Evolutionary conservation across 345 rosid genomes (phyloP).

Genomic region (Murraya koenigii): DNA sequence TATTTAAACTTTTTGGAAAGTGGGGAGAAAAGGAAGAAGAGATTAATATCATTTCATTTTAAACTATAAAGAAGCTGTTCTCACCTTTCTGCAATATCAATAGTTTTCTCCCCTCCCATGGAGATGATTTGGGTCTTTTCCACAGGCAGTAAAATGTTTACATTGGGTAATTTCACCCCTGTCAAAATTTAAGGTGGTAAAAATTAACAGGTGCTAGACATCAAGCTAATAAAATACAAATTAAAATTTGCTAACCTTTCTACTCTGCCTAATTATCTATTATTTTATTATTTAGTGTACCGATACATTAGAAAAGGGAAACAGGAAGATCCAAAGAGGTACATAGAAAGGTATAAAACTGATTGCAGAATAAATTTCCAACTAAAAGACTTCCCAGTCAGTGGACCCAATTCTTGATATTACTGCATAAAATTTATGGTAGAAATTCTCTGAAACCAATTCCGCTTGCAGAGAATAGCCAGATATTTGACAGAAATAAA

Average conservation of each 20-base stretch:
- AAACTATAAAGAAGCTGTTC: conserved; percentile 4
- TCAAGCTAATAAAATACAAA: background rate
- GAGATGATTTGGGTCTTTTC: conserved; percentile 47
- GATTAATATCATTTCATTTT: background rate
- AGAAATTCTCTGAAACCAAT: background rate
- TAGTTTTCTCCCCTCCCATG: conserved; percentile 52
- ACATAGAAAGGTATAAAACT: background rate
- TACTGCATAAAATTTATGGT: background rate
- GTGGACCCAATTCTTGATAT: background rate
- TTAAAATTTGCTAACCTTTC: background rate
- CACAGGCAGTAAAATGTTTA: conserved; percentile 62
- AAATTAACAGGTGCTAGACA: conserved; percentile 9
- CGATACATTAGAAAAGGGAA: background rate
- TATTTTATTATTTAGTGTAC: background rate
- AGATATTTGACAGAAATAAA: background rate
- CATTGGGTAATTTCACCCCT: conserved; percentile 79
- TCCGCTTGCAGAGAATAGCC: background rate
- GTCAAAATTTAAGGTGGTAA: conserved; percentile 4
- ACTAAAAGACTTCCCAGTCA: background rate
- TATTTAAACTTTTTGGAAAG: background rate
- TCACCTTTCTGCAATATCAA: conserved; percentile 76
- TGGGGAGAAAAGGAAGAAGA: background rate
- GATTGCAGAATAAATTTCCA: background rate
- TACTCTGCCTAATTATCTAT: background rate
- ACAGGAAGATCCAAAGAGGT: background rate